Evolutionary conservation across 2,329 filamentous ascomycete species (phyloP).

Genomic region (Trichoderma koningiopsis): DNA sequence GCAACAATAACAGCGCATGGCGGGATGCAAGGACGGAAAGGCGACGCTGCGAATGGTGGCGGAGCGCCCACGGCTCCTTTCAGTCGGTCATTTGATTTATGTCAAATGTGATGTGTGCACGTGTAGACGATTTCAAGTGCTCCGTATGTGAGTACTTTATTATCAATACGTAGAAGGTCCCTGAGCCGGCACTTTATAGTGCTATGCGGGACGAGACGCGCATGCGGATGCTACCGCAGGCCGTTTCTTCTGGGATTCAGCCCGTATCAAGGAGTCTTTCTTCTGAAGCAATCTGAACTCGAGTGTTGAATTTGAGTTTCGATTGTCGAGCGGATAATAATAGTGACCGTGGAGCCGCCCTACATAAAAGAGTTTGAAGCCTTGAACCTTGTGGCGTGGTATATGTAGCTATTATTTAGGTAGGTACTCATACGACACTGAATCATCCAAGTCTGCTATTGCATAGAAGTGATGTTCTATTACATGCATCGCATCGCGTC

Average conservation of each 20-base stretch:
- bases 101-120: neutral
- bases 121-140: constrained; percentile 1
- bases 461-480: neutral
- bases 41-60: neutral
- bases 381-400: neutral
- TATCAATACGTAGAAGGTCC: neutral
- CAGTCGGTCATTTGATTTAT: neutral
- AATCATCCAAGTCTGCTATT: neutral
- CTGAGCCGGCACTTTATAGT: neutral
- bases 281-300: no score
- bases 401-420: neutral
- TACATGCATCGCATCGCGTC: neutral
- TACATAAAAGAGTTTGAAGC: neutral
- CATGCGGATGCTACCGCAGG: neutral
- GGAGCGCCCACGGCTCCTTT: neutral
- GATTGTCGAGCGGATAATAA: neutral
- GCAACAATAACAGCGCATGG: neutral
- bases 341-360: neutral
- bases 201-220: neutral
- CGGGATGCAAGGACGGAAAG: neutral
- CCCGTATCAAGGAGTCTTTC: no score
- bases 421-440: no score
- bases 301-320: neutral
- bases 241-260: neutral
- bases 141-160: neutral